Conservation (phyloP, 1,284 basidiomycete genomes). For the Trichosporon faecale region DNA sequence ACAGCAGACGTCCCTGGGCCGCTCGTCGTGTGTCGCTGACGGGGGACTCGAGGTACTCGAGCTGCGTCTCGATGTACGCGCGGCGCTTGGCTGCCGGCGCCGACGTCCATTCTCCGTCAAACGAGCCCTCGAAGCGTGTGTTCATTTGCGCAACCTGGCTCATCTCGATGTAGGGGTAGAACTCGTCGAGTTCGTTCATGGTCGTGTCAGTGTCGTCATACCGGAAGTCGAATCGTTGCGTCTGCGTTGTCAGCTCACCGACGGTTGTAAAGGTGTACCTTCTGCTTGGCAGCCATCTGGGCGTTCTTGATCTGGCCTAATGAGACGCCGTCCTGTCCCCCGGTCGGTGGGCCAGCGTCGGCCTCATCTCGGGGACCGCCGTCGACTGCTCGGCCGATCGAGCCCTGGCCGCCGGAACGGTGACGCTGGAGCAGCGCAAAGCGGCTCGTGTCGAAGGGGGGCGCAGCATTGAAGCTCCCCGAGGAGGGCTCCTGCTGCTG, state of each 20-base stretch:
- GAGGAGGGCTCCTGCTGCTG: not conserved
- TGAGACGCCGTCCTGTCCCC: slow-evolving; percentile 33
- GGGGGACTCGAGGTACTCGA: slow-evolving; percentile 80
- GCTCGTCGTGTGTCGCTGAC: slow-evolving; percentile 78
- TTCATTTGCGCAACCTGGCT: slow-evolving; percentile 83
- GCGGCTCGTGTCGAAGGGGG: slow-evolving; percentile 1
- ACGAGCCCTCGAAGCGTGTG: slow-evolving; percentile 80
- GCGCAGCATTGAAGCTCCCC: slow-evolving; percentile 7
- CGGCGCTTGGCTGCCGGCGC: slow-evolving; percentile 59
- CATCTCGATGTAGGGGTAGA: slow-evolving; percentile 97
- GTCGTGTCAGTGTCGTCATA: slow-evolving; percentile 94
- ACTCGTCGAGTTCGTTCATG: slow-evolving; percentile 94
- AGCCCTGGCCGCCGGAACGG: not conserved
- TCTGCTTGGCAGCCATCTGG: not conserved
- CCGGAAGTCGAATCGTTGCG: slow-evolving; percentile 81
- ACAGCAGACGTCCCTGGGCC: slow-evolving; percentile 80
- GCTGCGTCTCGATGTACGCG: slow-evolving; percentile 70
- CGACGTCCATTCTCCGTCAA: slow-evolving; percentile 79
- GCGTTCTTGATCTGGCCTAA: slow-evolving; percentile 36
- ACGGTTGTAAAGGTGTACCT: not conserved
- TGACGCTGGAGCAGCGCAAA: slow-evolving; percentile 3
- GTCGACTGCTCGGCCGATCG: slow-evolving; percentile 19
- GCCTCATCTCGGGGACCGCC: slow-evolving; percentile 18
- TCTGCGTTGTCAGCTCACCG: slow-evolving; percentile 42
- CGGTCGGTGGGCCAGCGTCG: slow-evolving; percentile 12